Conservation (phyloP, 202 grass and related monocot genomes). For the Musa balbisiana region DNA sequence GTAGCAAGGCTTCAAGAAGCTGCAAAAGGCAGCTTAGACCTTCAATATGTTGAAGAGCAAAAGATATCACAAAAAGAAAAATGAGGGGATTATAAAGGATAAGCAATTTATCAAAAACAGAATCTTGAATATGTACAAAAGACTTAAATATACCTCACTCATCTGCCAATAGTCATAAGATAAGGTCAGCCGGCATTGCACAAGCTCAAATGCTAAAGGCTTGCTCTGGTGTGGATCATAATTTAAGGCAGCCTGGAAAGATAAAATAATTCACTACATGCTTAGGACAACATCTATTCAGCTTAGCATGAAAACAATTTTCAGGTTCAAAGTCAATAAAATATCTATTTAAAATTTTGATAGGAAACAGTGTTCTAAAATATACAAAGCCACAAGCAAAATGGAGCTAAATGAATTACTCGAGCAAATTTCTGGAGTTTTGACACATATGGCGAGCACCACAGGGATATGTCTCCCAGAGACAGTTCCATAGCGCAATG, state of each 20-base stretch:
- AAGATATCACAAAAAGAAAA: constrained; percentile 11
- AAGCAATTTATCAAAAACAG: not conserved
- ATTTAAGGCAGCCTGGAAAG: constrained; percentile 46
- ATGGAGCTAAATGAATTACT: too few relatives aligned
- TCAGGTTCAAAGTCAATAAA: too few relatives aligned
- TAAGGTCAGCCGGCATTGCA: constrained; percentile 61
- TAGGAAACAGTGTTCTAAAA: too few relatives aligned
- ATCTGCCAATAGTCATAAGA: constrained; percentile 85
- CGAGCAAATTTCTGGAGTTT: too few relatives aligned
- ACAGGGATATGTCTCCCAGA: too few relatives aligned
- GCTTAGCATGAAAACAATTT: not conserved
- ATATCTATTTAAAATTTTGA: too few relatives aligned
- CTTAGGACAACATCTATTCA: constrained; percentile 11
- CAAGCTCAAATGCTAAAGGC: constrained; percentile 61
- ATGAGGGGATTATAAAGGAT: constrained; percentile 9
- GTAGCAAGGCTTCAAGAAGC: constrained; percentile 77
- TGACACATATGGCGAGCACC: too few relatives aligned
- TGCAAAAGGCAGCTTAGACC: constrained; percentile 31
- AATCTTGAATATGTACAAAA: not conserved
- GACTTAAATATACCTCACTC: constrained; percentile 49
- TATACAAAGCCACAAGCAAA: too few relatives aligned
- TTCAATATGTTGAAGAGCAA: not conserved
- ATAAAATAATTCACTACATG: not conserved
- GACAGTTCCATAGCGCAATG: too few relatives aligned
- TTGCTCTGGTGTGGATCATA: constrained; percentile 31